Base-by-base conservation (phyloP, 1,139 yeast species). In the Geotrichum siamense region DNA sequence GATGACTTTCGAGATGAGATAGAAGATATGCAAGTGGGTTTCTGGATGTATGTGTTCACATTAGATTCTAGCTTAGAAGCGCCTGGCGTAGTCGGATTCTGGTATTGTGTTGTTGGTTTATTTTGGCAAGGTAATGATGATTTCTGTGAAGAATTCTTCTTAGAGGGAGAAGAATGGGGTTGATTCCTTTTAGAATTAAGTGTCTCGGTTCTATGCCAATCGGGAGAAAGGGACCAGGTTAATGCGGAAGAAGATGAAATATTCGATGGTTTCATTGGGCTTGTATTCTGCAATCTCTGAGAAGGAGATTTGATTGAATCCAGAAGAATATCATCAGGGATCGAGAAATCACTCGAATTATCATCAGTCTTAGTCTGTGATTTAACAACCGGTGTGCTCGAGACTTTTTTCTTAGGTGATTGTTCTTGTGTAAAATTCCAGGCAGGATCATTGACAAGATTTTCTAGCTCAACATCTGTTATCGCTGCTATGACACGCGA, bases 141-240 rank as follows among this genome's bases (percentile, higher is more conserved):
- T 30, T 6, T 6, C 6, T 8, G 6, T 23, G 26, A 6, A 23
- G 26, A 23, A 8, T 23, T 10, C 6, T 6, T 6, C 6, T 6
- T 10, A 23, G 26, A 23, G 6, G 10, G 9, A 8, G 26, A 8
- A 8, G 26, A 23, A 5, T n/a, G 5, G 13, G 48, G 13, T 10
- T 26, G 16, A 25, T 17, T 17, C 9, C 16, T 21, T 29, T 35
- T 28, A 19, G 55, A 41, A 8, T 29, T 47, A 4, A 61, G 35
- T 1, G 66, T 60, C 38, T 60, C 65, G 1, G 55, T 53, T 34
- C 55, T 49, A 39, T 63, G 67, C 38, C 54, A 57, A 5, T 55
- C 51, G 1, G 68, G 68, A 1, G 68, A 64, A 1, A 65, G 59
- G 0, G 67, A 56, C 60, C 60, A 57, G 4, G 39, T 39, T 9